phyloP scores from a whole-genome alignment of 148 eudicot species.

The Silene latifolia region DNA sequence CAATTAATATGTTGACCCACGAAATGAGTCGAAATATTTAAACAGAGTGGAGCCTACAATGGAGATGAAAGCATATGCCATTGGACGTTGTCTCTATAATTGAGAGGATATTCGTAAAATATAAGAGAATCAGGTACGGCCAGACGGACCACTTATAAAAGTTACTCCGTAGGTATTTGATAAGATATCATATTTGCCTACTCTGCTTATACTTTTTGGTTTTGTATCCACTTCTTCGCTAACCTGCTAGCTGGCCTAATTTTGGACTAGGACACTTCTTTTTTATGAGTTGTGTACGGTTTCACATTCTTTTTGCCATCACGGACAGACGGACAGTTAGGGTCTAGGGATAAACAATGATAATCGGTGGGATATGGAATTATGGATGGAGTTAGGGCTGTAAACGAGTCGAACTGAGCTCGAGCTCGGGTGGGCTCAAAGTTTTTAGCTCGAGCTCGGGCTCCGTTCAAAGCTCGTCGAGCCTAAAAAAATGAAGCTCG shows the following conservation, averaged over 20 bases:
- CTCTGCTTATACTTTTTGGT: neutral
- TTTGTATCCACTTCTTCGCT: neutral
- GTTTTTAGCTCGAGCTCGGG: no score
- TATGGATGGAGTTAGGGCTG: no score
- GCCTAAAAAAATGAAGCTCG: no score
- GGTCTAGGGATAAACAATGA: no score
- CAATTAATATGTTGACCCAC: neutral
- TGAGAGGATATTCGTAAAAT: neutral
- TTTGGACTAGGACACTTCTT: neutral
- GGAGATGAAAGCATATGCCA: neutral
- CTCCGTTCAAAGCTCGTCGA: no score
- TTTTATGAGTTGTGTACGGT: neutral
- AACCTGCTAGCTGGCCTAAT: neutral
- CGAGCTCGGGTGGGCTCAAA: no score
- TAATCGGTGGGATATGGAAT: no score
- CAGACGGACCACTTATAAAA: constrained; percentile 13
- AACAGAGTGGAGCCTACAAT: neutral
- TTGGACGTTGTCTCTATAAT: no score
- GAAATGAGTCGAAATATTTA: no score
- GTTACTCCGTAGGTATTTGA: neutral
- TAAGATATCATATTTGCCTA: neutral
- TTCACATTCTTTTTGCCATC: neutral
- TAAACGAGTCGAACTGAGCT: no score
- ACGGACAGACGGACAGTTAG: no score
- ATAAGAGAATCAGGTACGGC: neutral